A percentile compares a stretch with the other conserved stretches of the same genome.
Conservation (phyloP, 306 rosid genomes). For the Pachyrhizus erosus region DNA sequence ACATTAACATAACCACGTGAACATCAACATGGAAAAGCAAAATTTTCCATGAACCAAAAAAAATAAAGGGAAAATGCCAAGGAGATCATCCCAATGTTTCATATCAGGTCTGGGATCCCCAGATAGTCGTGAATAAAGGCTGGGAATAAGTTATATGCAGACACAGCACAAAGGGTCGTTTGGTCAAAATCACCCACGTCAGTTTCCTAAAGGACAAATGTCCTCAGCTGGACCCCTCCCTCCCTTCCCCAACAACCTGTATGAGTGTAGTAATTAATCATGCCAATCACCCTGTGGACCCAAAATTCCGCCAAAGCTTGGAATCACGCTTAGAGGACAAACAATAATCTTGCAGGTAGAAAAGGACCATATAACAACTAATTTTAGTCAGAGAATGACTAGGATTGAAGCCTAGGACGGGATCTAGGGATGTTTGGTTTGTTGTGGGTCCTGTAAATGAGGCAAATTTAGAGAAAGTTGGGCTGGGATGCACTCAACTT, state of each 20-base stretch:
- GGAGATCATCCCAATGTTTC: conserved; percentile 35
- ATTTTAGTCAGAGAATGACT: conserved; percentile 43
- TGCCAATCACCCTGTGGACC: conserved; percentile 52
- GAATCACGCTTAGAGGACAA: conserved; percentile 54
- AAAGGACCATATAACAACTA: conserved; percentile 54
- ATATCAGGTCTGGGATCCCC: conserved; percentile 40
- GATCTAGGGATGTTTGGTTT: conserved; percentile 49
- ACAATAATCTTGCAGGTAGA: conserved; percentile 49
- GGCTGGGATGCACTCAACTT: conserved; percentile 52
- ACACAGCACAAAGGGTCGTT: conserved; percentile 41
- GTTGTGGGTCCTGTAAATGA: conserved; percentile 48
- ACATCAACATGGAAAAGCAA: conserved; percentile 41
- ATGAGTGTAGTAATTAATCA: conserved; percentile 24
- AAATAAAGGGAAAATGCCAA: conserved; percentile 17
- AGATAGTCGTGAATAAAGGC: conserved; percentile 12
- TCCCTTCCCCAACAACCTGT: not conserved
- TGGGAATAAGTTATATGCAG: conserved; percentile 6
- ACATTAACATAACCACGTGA: conserved; percentile 41
- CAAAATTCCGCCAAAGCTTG: conserved; percentile 40
- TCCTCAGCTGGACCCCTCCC: conserved; percentile 31
- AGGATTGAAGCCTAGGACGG: conserved; percentile 51
- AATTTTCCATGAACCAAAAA: conserved; percentile 2
- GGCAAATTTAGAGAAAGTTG: conserved; percentile 44
- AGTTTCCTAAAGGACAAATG: conserved; percentile 34
- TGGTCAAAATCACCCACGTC: conserved; percentile 47